These are phyloP conservation scores for Pythium monospermum DNA, from an alignment of 352 stramenopile species.

Conservation along the genomic window DNA sequence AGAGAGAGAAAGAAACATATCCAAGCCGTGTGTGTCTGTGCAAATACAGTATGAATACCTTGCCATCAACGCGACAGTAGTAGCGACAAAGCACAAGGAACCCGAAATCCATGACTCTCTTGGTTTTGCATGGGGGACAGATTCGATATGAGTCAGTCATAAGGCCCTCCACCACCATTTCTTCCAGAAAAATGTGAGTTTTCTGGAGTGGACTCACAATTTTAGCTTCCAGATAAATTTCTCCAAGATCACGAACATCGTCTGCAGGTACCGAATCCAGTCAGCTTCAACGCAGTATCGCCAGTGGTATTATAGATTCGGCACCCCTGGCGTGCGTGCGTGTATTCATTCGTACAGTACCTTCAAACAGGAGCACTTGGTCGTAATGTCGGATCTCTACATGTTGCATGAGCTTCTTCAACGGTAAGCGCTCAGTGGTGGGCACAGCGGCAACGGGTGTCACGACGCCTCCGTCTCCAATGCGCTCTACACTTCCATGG, in stretches of 20 bases:
- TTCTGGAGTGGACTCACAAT: conserved; percentile 29
- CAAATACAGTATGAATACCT: conserved; percentile 25
- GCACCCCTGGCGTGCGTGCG: neutral
- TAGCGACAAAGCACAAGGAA: conserved; percentile 63
- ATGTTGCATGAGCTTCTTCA: conserved; percentile 50
- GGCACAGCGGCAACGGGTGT: conserved; percentile 2
- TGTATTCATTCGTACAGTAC: conserved; percentile 9
- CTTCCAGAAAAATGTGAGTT: neutral
- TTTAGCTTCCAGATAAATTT: conserved; percentile 58
- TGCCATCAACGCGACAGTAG: conserved; percentile 54
- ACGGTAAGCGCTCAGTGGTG: conserved; percentile 34
- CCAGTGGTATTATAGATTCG: neutral
- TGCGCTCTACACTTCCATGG: conserved; percentile 24
- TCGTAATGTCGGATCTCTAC: conserved; percentile 58
- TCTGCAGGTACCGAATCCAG: conserved; percentile 28
- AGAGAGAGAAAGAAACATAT: too few relatives aligned
- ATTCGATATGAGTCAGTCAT: too few relatives aligned
- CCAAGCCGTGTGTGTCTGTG: neutral
- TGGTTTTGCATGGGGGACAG: too few relatives aligned
- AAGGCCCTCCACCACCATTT: neutral
- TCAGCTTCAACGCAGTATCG: too few relatives aligned
- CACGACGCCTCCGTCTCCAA: conserved; percentile 5
- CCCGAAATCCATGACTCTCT: conserved; percentile 63
- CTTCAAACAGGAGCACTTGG: conserved; percentile 55
- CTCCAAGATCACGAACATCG: conserved; percentile 55